Conservation (phyloP, 805 yeast species). For the Starmera caribaea region DNA sequence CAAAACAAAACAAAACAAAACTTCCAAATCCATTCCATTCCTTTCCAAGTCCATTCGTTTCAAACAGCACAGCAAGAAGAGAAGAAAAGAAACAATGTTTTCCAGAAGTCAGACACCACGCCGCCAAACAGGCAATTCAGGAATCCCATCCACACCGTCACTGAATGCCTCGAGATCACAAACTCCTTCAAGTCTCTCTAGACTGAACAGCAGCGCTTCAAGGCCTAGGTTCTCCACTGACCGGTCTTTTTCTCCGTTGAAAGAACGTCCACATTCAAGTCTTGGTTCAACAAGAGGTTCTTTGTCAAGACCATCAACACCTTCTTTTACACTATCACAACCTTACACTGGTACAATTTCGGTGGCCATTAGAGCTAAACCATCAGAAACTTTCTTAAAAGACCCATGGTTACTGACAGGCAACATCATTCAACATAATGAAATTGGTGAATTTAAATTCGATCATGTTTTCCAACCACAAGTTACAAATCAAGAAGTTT, state of each 20-base stretch:
- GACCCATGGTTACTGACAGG: slow-evolving; percentile 23
- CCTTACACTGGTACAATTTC: slow-evolving; percentile 61
- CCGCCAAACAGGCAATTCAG: too few species aligned
- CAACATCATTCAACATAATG: slow-evolving; percentile 37
- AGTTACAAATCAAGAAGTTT: slow-evolving; percentile 49
- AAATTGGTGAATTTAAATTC: slow-evolving; percentile 58
- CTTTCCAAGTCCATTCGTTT: too few species aligned
- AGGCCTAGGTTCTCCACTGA: slow-evolving; percentile 10
- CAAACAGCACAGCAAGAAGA: too few species aligned
- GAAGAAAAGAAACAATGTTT: too few species aligned
- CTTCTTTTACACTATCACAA: slow-evolving; percentile 9
- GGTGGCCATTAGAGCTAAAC: slow-evolving; percentile 74
- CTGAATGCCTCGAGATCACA: slow-evolving; percentile 8
- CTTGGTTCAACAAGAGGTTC: slow-evolving; percentile 1
- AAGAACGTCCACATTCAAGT: slow-evolving; percentile 8
- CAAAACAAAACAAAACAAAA: too few species aligned
- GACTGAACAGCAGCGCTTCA: slow-evolving; percentile 4
- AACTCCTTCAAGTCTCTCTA: slow-evolving; percentile 11
- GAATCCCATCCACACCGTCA: background rate
- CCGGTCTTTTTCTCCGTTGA: slow-evolving; percentile 12
- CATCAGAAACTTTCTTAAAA: slow-evolving; percentile 26
- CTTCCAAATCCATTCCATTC: too few species aligned
- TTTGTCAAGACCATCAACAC: slow-evolving; percentile 15
- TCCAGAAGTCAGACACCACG: too few species aligned
- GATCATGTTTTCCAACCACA: slow-evolving; percentile 69